These are phyloP conservation scores for Cyberlindnera japonica DNA, from an alignment of 805 yeast species.

Conservation along the genomic window DNA sequence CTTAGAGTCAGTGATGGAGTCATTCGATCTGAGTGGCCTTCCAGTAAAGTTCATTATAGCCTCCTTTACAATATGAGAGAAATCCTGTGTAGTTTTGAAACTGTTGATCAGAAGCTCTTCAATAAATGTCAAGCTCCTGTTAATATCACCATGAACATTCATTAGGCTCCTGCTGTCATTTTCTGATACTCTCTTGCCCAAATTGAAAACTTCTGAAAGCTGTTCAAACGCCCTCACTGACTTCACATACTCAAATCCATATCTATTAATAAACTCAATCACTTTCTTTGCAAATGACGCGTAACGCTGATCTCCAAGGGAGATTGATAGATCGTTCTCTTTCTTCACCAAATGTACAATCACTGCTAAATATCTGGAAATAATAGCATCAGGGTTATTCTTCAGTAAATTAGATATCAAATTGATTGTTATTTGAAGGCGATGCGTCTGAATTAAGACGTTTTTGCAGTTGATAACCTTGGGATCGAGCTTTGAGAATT, in stretches of 20 bases:
- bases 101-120: slow-evolving; percentile 16
- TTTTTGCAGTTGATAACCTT: slow-evolving; percentile 12
- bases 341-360: slow-evolving; percentile 14
- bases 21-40: slow-evolving; percentile 8
- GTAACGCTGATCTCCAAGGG: slow-evolving; percentile 7
- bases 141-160: slow-evolving; percentile 15
- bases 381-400: slow-evolving; percentile 8
- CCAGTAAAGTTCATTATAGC: slow-evolving; percentile 5
- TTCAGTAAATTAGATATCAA: slow-evolving; percentile 18
- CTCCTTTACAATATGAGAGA: slow-evolving; percentile 8
- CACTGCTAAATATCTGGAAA: slow-evolving; percentile 17
- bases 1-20: slow-evolving; percentile 16
- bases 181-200: slow-evolving; percentile 8
- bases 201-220: slow-evolving; percentile 10
- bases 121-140: slow-evolving; percentile 15
- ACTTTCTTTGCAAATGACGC: slow-evolving; percentile 14
- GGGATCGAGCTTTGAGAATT: slow-evolving; percentile 19
- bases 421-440: slow-evolving; percentile 18
- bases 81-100: slow-evolving; percentile 8
- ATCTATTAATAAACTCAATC: slow-evolving; percentile 17
- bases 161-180: slow-evolving; percentile 10
- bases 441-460: slow-evolving; percentile 19
- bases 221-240: slow-evolving; percentile 14
- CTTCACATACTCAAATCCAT: slow-evolving; percentile 17
- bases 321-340: slow-evolving; percentile 12